Evolutionary conservation across 2,329 filamentous ascomycete genomes (phyloP).

Genomic region (Fulvia fulva): DNA sequence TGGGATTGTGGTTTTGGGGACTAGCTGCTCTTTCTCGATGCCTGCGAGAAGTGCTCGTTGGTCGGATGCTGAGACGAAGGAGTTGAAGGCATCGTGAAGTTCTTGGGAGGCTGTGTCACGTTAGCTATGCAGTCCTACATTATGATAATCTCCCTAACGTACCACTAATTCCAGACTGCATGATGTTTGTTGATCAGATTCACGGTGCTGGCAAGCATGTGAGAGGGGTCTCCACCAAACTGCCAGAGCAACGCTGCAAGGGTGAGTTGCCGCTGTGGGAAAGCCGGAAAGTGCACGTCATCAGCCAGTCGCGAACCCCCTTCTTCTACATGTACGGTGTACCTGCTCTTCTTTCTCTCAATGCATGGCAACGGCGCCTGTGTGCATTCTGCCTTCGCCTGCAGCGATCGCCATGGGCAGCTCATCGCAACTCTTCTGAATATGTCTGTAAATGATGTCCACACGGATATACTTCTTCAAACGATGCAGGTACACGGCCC

Average conservation of each 20-base stretch:
- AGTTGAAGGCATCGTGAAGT: conserved; percentile 69
- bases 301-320: neutral
- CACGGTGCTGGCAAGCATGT: neutral
- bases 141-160: conserved; percentile 19
- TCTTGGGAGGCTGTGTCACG: conserved; percentile 65
- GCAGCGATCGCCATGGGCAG: no score
- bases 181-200: conserved; percentile 36
- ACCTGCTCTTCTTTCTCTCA: neutral
- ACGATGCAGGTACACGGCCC: conserved; percentile 1
- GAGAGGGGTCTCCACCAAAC: neutral
- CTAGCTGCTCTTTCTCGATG: conserved; percentile 65
- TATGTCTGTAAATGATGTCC: no score
- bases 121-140: conserved; percentile 3
- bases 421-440: no score
- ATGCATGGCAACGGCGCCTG: neutral
- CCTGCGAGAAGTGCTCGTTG: conserved; percentile 68
- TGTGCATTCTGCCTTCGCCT: no score
- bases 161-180: conserved; percentile 80
- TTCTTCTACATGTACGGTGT: no score
- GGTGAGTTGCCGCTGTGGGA: neutral
- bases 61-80: conserved; percentile 57
- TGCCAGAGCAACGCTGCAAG: neutral
- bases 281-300: neutral
- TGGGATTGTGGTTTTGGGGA: conserved; percentile 55
- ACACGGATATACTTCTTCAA: neutral